Evolutionary conservation across 2,329 filamentous ascomycete genomes (phyloP).

Genomic region (Fusarium solani-melongenae): DNA sequence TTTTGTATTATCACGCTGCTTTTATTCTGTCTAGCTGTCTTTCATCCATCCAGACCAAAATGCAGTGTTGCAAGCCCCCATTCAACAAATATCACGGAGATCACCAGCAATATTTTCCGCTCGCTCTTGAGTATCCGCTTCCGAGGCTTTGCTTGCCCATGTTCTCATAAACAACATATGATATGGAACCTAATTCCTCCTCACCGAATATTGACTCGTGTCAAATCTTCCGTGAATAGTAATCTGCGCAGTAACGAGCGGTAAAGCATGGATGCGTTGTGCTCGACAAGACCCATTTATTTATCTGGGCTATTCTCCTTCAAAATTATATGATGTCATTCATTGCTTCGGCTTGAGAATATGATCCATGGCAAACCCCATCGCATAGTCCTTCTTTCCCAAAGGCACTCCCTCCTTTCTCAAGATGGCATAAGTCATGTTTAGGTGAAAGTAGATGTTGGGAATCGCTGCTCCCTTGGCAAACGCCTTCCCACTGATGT

Average conservation of each 20-base stretch:
- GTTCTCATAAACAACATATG: not conserved
- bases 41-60: not conserved
- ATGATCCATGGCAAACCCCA: conserved; percentile 35
- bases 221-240: not conserved
- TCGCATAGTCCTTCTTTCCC: conserved; percentile 67
- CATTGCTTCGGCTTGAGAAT: conserved; percentile 29
- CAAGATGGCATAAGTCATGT: conserved; percentile 67
- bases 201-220: not conserved
- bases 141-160: not conserved
- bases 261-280: not conserved
- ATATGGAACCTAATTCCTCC: not conserved
- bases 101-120: not conserved
- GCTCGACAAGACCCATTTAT: too few species aligned
- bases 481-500: conserved; percentile 51
- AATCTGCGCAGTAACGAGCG: not conserved
- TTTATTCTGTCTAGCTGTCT: not conserved
- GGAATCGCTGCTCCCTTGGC: conserved; percentile 59
- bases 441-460: conserved; percentile 71
- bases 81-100: not conserved
- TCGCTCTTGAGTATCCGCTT: not conserved
- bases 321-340: not conserved
- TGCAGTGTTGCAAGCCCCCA: too few species aligned
- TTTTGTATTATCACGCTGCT: not conserved
- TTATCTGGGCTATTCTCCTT: not conserved
- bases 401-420: conserved; percentile 67